Conservation (phyloP, 768 basidiomycete species). For the Crucibulum laeve region DNA sequence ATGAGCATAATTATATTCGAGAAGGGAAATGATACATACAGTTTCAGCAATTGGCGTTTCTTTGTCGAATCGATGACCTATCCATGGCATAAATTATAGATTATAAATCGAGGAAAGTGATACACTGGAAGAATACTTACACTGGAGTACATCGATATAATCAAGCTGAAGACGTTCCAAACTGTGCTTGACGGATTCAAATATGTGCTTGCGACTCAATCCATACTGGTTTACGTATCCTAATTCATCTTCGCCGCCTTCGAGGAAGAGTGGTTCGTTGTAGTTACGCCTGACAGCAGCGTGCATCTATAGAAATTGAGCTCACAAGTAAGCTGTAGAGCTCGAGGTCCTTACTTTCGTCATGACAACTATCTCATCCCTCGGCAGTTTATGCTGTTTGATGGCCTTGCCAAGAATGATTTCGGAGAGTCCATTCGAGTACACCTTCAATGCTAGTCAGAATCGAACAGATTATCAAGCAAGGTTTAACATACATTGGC, state of each 20-base stretch:
- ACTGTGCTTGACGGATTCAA: slow-evolving; percentile 41
- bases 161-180: slow-evolving; percentile 53
- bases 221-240: slow-evolving; percentile 32
- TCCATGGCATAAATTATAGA: not conserved
- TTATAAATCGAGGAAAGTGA: too few species aligned
- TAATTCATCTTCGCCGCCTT: too few species aligned
- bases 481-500: slow-evolving; percentile 31
- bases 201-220: slow-evolving; percentile 45
- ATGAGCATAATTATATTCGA: not conserved
- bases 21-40: slow-evolving; percentile 6
- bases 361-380: slow-evolving; percentile 72
- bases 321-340: slow-evolving; percentile 34
- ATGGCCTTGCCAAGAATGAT: slow-evolving; percentile 67
- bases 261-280: too few species aligned
- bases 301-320: too few species aligned
- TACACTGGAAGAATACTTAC: slow-evolving; percentile 18
- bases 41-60: slow-evolving; percentile 37
- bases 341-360: slow-evolving; percentile 48
- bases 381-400: slow-evolving; percentile 57
- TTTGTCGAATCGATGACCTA: slow-evolving; percentile 32
- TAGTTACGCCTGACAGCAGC: too few species aligned
- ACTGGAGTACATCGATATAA: slow-evolving; percentile 57
- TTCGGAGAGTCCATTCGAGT: slow-evolving; percentile 65
- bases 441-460: slow-evolving; percentile 33
- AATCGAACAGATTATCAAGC: not conserved